Evolutionary conservation across 805 yeast genomes (phyloP).

Genomic region (Ogataea siamensis): DNA sequence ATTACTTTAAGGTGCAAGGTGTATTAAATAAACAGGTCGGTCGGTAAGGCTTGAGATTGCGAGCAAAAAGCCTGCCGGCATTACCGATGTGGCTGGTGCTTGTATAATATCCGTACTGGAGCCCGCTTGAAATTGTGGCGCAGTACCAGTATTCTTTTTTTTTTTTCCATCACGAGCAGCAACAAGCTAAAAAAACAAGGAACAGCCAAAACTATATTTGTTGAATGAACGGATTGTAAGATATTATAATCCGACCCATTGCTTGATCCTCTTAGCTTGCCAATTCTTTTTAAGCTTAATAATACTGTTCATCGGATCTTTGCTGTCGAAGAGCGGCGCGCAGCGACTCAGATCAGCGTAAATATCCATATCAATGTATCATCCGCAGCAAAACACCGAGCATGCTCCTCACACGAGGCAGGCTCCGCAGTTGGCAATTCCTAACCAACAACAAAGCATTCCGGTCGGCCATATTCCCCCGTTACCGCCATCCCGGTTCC

Average conservation of each 20-base stretch:
- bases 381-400: constrained; percentile 8
- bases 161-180: constrained; percentile 10
- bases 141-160: constrained; percentile 1
- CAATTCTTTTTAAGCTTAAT: background rate
- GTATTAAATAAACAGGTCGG: too few relatives aligned
- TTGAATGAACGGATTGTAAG: constrained; percentile 11
- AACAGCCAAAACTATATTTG: constrained; percentile 11
- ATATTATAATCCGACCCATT: constrained; percentile 6
- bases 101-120: background rate
- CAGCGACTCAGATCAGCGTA: constrained; percentile 2
- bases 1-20: constrained; percentile 5
- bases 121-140: background rate
- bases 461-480: constrained; percentile 8
- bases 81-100: constrained; percentile 2
- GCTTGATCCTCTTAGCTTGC: background rate
- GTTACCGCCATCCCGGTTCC: constrained; percentile 10
- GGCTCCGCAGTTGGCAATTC: constrained; percentile 4
- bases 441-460: constrained; percentile 1
- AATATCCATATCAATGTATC: constrained; percentile 4
- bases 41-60: too few relatives aligned
- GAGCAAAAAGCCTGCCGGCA: background rate
- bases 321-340: constrained; percentile 2
- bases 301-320: constrained; percentile 2
- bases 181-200: constrained; percentile 6
- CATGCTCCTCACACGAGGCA: constrained; percentile 1